Conservation (phyloP, 2,329 filamentous ascomycete genomes). For the Cladosporium sp. region DNA sequence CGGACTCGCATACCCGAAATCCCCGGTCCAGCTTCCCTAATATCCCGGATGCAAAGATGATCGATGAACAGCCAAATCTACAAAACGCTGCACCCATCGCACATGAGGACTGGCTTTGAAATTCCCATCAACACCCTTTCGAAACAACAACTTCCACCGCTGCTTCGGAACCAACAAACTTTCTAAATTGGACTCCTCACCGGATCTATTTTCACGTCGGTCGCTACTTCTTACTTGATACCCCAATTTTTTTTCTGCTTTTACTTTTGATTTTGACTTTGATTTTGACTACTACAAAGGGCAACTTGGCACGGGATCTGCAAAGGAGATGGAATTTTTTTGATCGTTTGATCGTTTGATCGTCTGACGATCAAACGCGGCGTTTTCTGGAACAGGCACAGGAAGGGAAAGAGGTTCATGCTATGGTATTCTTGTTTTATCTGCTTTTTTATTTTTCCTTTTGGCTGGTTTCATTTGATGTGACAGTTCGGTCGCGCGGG, state of each 20-base stretch:
- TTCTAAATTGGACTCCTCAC: not conserved
- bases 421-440: no score
- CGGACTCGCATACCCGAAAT: not conserved
- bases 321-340: not conserved
- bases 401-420: not conserved
- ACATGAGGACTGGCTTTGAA: no score
- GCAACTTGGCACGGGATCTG: no score
- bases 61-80: not conserved
- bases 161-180: no score
- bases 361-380: conserved; percentile 5
- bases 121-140: no score
- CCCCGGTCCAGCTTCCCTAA: conserved; percentile 1
- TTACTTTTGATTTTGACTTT: no score
- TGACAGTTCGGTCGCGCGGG: no score
- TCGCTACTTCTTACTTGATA: conserved; percentile 33
- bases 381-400: conserved; percentile 2
- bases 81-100: no score
- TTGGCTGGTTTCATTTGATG: no score
- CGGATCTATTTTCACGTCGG: conserved; percentile 25
- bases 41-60: not conserved
- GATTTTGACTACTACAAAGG: no score
- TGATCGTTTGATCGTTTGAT: not conserved
- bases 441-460: no score
- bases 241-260: conserved; percentile 23
- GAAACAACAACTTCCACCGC: no score